Percentiles rank a stretch among this genome's conserved stretches.
phyloP scores from a whole-genome alignment of 1,284 basidiomycete species.

The Cryptococcus sp. region DNA sequence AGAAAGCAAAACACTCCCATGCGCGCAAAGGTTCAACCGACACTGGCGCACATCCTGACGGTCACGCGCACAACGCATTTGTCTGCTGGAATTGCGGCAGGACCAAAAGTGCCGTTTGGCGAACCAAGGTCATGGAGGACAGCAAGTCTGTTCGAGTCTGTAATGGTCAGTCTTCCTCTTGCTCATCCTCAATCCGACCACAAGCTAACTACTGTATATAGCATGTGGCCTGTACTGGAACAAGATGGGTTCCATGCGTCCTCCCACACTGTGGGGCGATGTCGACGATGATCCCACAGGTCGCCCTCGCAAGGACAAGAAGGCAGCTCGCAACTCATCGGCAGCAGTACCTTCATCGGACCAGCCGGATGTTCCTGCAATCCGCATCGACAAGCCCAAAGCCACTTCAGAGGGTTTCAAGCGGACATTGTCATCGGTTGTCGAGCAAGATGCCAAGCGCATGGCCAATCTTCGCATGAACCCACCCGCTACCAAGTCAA shows the following conservation, averaged over 20 bases:
- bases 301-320: conserved; percentile 15
- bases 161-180: conserved; percentile 40
- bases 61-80: conserved; percentile 7
- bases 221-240: conserved; percentile 54
- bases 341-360: conserved; percentile 16
- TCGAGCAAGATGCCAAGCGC: conserved; percentile 43
- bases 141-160: conserved; percentile 44
- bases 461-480: conserved; percentile 29
- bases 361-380: conserved; percentile 10
- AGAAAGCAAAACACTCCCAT: conserved; percentile 14
- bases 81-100: conserved; percentile 50
- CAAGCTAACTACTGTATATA: conserved; percentile 11
- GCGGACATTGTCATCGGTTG: conserved; percentile 42
- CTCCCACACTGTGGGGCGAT: conserved; percentile 44
- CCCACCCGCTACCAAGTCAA: conserved; percentile 13
- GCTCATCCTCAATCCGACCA: neutral
- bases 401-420: conserved; percentile 29
- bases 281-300: conserved; percentile 35
- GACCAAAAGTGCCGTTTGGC: conserved; percentile 48
- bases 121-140: conserved; percentile 43
- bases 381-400: conserved; percentile 10
- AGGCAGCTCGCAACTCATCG: conserved; percentile 6
- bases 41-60: conserved; percentile 7
- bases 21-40: conserved; percentile 13
- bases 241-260: conserved; percentile 45